These are phyloP conservation scores for Theileria annulata DNA, from an alignment of 169 alveolate species.

Conservation along the genomic window DNA sequence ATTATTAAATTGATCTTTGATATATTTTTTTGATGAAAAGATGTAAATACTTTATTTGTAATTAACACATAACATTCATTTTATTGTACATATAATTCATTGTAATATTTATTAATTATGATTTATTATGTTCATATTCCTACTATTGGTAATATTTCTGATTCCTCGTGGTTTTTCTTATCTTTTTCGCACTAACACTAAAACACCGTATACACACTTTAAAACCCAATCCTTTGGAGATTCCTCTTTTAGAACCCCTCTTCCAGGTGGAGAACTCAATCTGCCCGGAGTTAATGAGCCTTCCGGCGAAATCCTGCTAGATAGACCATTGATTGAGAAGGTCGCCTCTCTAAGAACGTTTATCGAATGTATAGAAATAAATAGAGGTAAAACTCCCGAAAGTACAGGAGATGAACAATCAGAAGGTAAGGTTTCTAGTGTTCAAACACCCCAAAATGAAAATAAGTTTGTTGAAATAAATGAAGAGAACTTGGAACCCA, in stretches of 20 bases:
- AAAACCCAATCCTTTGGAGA: conserved; percentile 8
- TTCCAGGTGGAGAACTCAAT: conserved; percentile 54
- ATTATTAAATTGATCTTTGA: neutral
- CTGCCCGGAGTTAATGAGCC: conserved; percentile 46
- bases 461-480: conserved; percentile 40
- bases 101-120: neutral
- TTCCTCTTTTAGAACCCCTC: conserved; percentile 48
- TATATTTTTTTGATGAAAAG: neutral
- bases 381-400: conserved; percentile 43
- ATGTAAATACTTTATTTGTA: neutral
- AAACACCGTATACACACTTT: neutral
- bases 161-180: neutral
- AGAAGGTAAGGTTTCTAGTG: neutral
- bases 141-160: neutral
- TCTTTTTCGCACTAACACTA: neutral
- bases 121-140: neutral
- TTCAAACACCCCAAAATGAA: neutral
- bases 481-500: conserved; percentile 55
- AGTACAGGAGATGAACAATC: neutral
- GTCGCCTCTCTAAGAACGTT: conserved; percentile 61
- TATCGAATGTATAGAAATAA: conserved; percentile 50
- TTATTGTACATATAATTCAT: neutral
- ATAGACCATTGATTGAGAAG: conserved; percentile 46
- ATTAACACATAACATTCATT: neutral
- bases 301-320: conserved; percentile 63